Conservation (phyloP, 768 basidiomycete genomes). For the Macrolepiota albuminosa region DNA sequence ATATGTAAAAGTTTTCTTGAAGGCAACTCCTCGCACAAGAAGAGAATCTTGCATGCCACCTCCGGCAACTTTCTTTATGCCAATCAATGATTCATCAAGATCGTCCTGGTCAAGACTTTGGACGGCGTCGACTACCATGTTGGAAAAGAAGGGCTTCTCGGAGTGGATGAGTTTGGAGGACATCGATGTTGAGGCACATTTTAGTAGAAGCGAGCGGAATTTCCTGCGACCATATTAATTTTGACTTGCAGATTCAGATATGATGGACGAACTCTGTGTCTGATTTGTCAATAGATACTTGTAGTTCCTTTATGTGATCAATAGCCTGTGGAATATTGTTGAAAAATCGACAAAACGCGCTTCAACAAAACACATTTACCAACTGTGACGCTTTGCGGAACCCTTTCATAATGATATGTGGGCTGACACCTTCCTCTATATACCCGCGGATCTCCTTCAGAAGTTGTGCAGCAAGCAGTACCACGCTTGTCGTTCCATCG, state of each 20-base stretch:
- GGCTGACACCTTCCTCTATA: slow-evolving; percentile 96
- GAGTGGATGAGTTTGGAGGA: slow-evolving; percentile 99
- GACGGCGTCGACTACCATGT: slow-evolving; percentile 98
- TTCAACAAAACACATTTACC: slow-evolving; percentile 40
- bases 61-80: slow-evolving; percentile 96
- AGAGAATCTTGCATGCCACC: slow-evolving; percentile 97
- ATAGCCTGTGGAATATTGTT: slow-evolving; percentile 52
- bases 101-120: slow-evolving; percentile 89
- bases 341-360: slow-evolving; percentile 4
- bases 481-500: slow-evolving; percentile 96
- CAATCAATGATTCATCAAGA: slow-evolving; percentile 93
- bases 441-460: slow-evolving; percentile 88
- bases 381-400: slow-evolving; percentile 84
- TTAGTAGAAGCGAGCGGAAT: slow-evolving; percentile 90
- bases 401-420: slow-evolving; percentile 97
- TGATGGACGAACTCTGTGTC: slow-evolving; percentile 71
- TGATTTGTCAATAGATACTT: slow-evolving; percentile 85
- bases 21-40: slow-evolving; percentile 86
- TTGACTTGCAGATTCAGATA: slow-evolving; percentile 7
- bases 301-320: slow-evolving; percentile 83
- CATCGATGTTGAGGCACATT: slow-evolving; percentile 99
- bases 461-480: slow-evolving; percentile 89
- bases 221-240: slow-evolving; percentile 44
- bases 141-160: slow-evolving; percentile 97
- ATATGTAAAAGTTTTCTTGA: slow-evolving; percentile 99